These are phyloP conservation scores for Fusarium sp. DNA, from an alignment of 2,329 filamentous ascomycete species.

Conservation along the genomic window DNA sequence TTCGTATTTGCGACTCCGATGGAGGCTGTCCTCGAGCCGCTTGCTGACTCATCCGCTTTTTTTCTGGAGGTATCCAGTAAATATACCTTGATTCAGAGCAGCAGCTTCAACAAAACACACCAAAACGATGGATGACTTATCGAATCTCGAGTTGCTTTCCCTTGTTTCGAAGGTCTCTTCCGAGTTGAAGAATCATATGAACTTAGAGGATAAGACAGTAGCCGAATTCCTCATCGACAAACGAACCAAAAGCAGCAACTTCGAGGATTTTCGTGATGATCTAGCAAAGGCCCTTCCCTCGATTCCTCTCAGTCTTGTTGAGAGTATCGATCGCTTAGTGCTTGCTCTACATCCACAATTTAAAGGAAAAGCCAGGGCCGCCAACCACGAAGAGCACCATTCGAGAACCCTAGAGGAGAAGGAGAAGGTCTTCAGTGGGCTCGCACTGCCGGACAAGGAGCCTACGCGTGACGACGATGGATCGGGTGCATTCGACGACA, in stretches of 20 bases:
- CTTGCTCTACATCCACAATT: conserved; percentile 91
- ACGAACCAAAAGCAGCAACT: conserved; percentile 76
- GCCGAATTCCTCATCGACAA: conserved; percentile 97
- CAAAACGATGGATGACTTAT: conserved; percentile 81
- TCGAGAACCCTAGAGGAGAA: conserved; percentile 71
- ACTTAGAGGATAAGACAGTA: conserved; percentile 91
- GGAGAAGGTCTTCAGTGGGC: conserved; percentile 87
- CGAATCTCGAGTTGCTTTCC: conserved; percentile 90
- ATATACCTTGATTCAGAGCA: no score
- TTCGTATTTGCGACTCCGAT: no score
- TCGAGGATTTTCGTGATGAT: conserved; percentile 78
- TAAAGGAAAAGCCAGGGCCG: conserved; percentile 59
- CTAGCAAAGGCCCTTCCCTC: conserved; percentile 71
- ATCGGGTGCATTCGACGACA: conserved; percentile 85
- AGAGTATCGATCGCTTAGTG: conserved; percentile 90
- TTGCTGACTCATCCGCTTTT: conserved; percentile 1
- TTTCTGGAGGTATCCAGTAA: not conserved
- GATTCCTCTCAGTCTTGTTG: conserved; percentile 85
- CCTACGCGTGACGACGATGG: conserved; percentile 47
- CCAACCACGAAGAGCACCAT: conserved; percentile 51
- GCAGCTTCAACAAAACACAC: not conserved
- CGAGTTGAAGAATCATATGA: conserved; percentile 93
- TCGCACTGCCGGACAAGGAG: conserved; percentile 84
- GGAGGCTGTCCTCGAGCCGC: no score
- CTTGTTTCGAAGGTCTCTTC: conserved; percentile 94